Percentiles rank a stretch among this genome's conserved stretches.
phyloP scores from a whole-genome alignment of 805 yeast species.

The Isabelozyma gotoi region DNA sequence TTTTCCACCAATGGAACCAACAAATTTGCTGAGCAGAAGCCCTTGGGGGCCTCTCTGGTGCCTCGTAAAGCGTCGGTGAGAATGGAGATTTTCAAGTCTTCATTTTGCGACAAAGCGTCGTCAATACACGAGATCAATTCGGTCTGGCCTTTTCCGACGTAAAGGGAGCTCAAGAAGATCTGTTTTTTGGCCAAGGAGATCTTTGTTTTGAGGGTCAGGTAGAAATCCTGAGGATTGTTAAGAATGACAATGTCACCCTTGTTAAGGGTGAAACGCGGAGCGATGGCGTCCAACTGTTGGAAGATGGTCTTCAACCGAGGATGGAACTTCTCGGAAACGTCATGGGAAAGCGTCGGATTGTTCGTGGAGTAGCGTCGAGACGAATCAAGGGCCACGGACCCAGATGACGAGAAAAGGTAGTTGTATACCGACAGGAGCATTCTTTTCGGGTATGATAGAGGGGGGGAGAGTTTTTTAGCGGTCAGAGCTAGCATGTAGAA shows the following conservation, averaged over 20 bases:
- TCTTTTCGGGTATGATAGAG: slow-evolving; percentile 1
- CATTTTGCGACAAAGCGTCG: slow-evolving; percentile 57
- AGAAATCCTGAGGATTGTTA: slow-evolving; percentile 70
- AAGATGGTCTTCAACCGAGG: slow-evolving; percentile 44
- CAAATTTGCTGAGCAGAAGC: slow-evolving; percentile 69
- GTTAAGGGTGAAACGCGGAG: slow-evolving; percentile 65
- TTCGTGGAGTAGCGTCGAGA: slow-evolving; percentile 23
- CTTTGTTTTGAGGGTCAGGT: slow-evolving; percentile 58
- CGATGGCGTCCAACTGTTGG: slow-evolving; percentile 57
- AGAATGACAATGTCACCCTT: slow-evolving; percentile 61
- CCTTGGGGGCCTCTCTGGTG: slow-evolving; percentile 84
- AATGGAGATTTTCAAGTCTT: slow-evolving; percentile 65
- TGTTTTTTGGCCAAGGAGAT: slow-evolving; percentile 62
- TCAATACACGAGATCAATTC: slow-evolving; percentile 69
- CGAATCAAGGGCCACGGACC: slow-evolving; percentile 2
- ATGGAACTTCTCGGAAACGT: slow-evolving; percentile 30
- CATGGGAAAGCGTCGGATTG: slow-evolving; percentile 19
- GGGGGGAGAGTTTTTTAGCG: not conserved
- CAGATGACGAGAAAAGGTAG: slow-evolving; percentile 15
- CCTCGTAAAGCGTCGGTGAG: slow-evolving; percentile 88
- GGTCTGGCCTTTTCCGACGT: slow-evolving; percentile 78
- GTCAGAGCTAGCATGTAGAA: not conserved
- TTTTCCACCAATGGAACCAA: slow-evolving; percentile 64
- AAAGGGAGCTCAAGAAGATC: slow-evolving; percentile 80
- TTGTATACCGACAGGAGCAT: slow-evolving; percentile 28